Evolutionary conservation across 2,329 filamentous ascomycete genomes (phyloP), one percentile per base, ranked within the genome.

Genomic region (Rutstroemia sp.): DNA sequence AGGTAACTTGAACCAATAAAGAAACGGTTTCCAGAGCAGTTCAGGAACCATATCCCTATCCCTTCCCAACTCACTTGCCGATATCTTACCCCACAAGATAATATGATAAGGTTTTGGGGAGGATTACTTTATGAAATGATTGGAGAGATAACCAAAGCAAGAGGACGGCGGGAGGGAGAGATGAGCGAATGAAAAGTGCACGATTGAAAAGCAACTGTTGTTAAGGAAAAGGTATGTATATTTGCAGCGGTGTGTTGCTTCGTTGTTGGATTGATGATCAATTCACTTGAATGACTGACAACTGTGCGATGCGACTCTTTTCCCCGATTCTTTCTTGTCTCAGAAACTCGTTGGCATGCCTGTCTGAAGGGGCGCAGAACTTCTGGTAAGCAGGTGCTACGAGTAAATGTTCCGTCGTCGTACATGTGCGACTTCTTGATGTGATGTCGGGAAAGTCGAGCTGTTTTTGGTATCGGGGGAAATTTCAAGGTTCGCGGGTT

Each of bases 101-200:
- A 53, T 53, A n/a, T 45, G 50, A 52, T 52, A 52, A 52, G 50
- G 39, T 47, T 47, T 42, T 42, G 10, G n/a, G 16, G 14, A 18
- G 14, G 16, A 47, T 53, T 34, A 34, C 41, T 47, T 45, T 42
- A 23, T 34, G 19, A 21, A 52, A 47, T 53, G 25, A 18, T 14
- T 46, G 16, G 14, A 10, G 12, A 25, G 41, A 46, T 37, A 34
- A 34, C 8, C 16, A 18, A 4, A 34, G 10, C 8, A 34, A 34
- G 12, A 34, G 9, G 30, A 34, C 30, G 9, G 10, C 3, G 30
- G 30, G 30, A 34, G 30, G 30, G 9, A 9, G n/a, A n/a, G n/a
- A 12, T 34, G 30, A 12, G 12, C 30, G 30, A 34, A 34, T 34
- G 30, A 34, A 9, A 34, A 34, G 30, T 34, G 30, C 30, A 34